Evolutionary conservation across 1,284 basidiomycete genomes (phyloP).

Genomic region (Pseudozyma tsukubaensis): DNA sequence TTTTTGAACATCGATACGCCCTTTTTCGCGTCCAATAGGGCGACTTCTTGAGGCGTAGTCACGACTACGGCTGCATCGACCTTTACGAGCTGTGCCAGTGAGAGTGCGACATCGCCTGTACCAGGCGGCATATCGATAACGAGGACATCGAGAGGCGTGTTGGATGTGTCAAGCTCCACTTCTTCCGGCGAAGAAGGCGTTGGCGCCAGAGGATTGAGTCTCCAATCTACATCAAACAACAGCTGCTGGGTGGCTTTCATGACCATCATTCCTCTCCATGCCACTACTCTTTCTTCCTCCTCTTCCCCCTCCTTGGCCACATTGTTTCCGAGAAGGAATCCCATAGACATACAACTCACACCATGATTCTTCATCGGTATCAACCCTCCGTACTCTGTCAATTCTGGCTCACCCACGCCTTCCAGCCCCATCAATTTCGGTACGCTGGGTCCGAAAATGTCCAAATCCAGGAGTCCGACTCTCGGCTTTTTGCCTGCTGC

Average conservation of each 20-base stretch:
- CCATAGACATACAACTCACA: conserved; percentile 96
- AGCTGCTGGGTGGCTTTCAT: conserved; percentile 98
- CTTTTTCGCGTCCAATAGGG: conserved; percentile 89
- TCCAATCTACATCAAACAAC: conserved; percentile 96
- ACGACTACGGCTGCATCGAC: conserved; percentile 72
- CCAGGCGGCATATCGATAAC: conserved; percentile 98
- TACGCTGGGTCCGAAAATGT: conserved; percentile 95
- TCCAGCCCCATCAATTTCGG: conserved; percentile 94
- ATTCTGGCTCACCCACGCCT: conserved; percentile 80
- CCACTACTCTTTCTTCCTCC: conserved; percentile 71
- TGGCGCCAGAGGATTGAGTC: conserved; percentile 39
- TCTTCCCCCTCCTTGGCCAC: neutral
- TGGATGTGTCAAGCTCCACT: conserved; percentile 4
- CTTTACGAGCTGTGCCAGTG: conserved; percentile 85
- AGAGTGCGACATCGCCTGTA: conserved; percentile 94
- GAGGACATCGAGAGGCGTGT: conserved; percentile 77
- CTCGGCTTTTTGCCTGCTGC: conserved; percentile 65
- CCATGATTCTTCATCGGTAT: conserved; percentile 89
- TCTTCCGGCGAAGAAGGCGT: conserved; percentile 7
- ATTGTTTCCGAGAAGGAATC: conserved; percentile 73
- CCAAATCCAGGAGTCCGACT: conserved; percentile 90
- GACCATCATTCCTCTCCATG: conserved; percentile 98
- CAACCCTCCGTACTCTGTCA: conserved; percentile 77
- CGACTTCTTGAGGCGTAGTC: conserved; percentile 95
- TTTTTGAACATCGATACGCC: conserved; percentile 94